phyloP scores from a whole-genome alignment of 176 grass and related monocot genomes.

The Eremochloa ophiuroides region DNA sequence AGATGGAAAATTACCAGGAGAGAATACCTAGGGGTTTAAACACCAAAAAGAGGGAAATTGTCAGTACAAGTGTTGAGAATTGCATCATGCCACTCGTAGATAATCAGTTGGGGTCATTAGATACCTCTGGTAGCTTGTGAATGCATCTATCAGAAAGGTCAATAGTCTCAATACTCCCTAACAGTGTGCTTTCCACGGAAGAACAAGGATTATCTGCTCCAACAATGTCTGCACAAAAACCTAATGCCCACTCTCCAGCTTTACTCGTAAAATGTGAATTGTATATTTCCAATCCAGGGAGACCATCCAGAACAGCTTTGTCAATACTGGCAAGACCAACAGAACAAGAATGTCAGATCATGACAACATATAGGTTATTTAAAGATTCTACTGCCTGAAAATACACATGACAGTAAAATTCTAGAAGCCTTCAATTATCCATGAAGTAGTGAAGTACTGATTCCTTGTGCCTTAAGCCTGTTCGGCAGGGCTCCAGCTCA shows the following conservation, averaged over 20 bases:
- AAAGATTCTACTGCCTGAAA: conserved; percentile 9
- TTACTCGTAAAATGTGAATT: conserved; percentile 76
- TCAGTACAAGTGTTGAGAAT: conserved; percentile 5
- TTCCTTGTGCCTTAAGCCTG: conserved; percentile 9
- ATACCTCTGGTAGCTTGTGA: conserved; percentile 66
- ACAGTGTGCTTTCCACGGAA: conserved; percentile 30
- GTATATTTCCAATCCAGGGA: conserved; percentile 77
- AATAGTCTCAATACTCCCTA: conserved; percentile 52
- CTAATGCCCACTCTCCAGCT: conserved; percentile 73
- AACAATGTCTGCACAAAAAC: conserved; percentile 76
- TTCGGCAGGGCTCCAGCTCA: background rate
- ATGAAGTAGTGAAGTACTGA: background rate
- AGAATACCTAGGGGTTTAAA: conserved; percentile 59
- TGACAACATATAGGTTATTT: background rate
- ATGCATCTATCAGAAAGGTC: conserved; percentile 90
- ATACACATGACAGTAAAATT: conserved; percentile 1
- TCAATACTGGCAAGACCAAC: conserved; percentile 42
- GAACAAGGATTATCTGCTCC: conserved; percentile 72
- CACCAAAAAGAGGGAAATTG: background rate
- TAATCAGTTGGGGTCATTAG: background rate
- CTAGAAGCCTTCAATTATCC: background rate
- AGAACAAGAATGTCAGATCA: conserved; percentile 26
- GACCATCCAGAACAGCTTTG: conserved; percentile 54
- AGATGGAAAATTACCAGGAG: conserved; percentile 44
- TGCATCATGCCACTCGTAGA: background rate